Evolutionary conservation across 1,284 basidiomycete species (phyloP).

Genomic region (Mycosarcoma maydis): DNA sequence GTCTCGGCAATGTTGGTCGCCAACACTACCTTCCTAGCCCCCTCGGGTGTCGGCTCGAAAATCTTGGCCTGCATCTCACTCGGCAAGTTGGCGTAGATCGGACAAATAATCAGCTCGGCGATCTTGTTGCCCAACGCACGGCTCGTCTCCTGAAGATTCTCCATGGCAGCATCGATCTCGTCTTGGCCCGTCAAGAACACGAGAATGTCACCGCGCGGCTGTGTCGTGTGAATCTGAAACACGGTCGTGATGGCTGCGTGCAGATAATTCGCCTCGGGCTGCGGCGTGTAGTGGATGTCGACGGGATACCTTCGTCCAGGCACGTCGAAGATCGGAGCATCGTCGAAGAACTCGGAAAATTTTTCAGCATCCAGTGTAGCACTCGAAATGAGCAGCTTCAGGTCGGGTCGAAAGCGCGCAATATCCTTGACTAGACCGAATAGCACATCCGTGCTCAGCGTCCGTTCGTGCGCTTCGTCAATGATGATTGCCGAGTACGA

Average conservation of each 20-base stretch:
- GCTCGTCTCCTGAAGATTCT: slow-evolving; percentile 94
- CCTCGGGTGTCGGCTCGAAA: slow-evolving; percentile 96
- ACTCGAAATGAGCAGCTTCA: slow-evolving; percentile 63
- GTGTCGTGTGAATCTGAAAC: slow-evolving; percentile 98
- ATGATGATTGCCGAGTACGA: slow-evolving; percentile 65
- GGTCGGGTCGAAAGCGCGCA: slow-evolving; percentile 63
- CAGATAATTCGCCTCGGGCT: slow-evolving; percentile 76
- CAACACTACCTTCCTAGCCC: slow-evolving; percentile 89
- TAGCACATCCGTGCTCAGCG: slow-evolving; percentile 64
- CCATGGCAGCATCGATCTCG: slow-evolving; percentile 92
- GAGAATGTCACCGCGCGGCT: slow-evolving; percentile 96
- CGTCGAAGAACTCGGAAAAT: slow-evolving; percentile 65
- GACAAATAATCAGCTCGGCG: slow-evolving; percentile 90
- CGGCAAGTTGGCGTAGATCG: slow-evolving; percentile 97
- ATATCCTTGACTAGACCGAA: slow-evolving; percentile 66
- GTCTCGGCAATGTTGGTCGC: slow-evolving; percentile 91
- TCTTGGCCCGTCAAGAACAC: slow-evolving; percentile 99
- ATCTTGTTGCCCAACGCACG: slow-evolving; percentile 95
- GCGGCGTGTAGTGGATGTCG: slow-evolving; percentile 87
- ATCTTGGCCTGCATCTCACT: slow-evolving; percentile 99
- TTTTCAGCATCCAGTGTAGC: slow-evolving; percentile 66
- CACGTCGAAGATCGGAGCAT: slow-evolving; percentile 71
- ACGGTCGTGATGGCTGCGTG: slow-evolving; percentile 98
- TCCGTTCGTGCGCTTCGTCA: slow-evolving; percentile 66
- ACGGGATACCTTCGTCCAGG: slow-evolving; percentile 97